These are phyloP conservation scores for Colletotrichum paranaense DNA, from an alignment of 2,329 filamentous ascomycete species.

Conservation along the genomic window DNA sequence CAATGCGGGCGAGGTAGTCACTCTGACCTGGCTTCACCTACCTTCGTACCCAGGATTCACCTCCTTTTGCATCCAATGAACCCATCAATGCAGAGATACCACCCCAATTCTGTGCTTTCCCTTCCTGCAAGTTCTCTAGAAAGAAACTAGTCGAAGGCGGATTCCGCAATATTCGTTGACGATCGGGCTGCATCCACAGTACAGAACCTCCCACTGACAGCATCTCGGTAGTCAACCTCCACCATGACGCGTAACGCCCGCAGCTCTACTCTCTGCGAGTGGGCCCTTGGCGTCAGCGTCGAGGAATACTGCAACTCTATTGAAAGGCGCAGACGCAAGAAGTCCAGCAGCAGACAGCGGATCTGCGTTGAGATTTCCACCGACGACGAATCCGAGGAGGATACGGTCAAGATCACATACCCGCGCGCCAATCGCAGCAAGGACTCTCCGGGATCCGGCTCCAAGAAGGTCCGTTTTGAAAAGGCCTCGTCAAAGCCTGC, in stretches of 20 bases:
- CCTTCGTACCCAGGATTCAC: background rate
- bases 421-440: constrained; percentile 49
- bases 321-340: constrained; percentile 21
- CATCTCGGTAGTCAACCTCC: background rate
- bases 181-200: background rate
- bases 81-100: background rate
- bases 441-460: constrained; percentile 15
- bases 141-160: background rate
- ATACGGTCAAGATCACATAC: constrained; percentile 60
- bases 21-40: background rate
- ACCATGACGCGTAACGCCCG: constrained; percentile 29
- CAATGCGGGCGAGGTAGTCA: background rate
- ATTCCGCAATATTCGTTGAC: background rate
- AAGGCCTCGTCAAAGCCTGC: constrained; percentile 48
- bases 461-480: constrained; percentile 59
- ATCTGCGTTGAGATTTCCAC: constrained; percentile 55
- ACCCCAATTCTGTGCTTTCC: background rate
- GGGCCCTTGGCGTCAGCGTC: constrained; percentile 52
- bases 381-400: constrained; percentile 63
- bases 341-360: constrained; percentile 40
- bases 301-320: constrained; percentile 38
- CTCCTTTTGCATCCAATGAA: background rate
- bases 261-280: constrained; percentile 49
- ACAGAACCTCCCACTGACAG: background rate
- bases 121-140: background rate